Base-by-base conservation (phyloP, 2,329 filamentous ascomycete species). In the Chaetothyriales sp. region DNA sequence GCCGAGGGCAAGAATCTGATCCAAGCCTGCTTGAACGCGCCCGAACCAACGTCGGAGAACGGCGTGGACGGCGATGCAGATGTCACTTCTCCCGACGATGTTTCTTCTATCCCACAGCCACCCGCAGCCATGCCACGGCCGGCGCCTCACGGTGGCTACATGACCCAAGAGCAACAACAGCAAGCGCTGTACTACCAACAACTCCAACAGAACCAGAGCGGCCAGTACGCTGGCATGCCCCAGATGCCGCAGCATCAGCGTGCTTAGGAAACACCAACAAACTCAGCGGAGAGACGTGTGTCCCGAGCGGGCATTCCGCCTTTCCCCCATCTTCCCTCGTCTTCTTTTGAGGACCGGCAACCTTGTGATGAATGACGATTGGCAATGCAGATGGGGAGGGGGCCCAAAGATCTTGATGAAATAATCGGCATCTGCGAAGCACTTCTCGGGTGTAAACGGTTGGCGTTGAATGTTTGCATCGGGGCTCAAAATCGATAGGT, bases 1-100 rank as follows among this genome's bases (percentile, higher is more conserved):
- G 84, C 92, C 18, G 92, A 96, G 72, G 92, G 92, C 73, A 98
- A 98, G 79, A 98, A 98, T 68, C 75, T 98, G 59, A 96, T 98
- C 61, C 92, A 98, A 81, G 89, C 92, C 48, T 98, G 92, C 66
- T 72, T 98, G 55, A 98, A 98, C 68, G 92, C 92, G 18, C 92
- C 92, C 43, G 92, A 98, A 68, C 89, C 90, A 20, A 78, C 81
- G 32, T 85, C 85, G 63, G 86, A 94, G 65, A 88, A 88, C 61
- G 84, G 84, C 48, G 83, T 86, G 55, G 84, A 89, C 57, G 83
- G 84, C 57, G 70, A 74, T 56, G 83, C 84, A 60, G 79, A 84
- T 57, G 84, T 87, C 63, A 88, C 95, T 59, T 93, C 90, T 1
- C 89, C 90, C 49, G 92, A 96, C 69, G 92, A 96, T 67, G 81